These are phyloP conservation scores for Petunia axillaris DNA, from an alignment of 257 asterid genomes.

Conservation along the genomic window DNA sequence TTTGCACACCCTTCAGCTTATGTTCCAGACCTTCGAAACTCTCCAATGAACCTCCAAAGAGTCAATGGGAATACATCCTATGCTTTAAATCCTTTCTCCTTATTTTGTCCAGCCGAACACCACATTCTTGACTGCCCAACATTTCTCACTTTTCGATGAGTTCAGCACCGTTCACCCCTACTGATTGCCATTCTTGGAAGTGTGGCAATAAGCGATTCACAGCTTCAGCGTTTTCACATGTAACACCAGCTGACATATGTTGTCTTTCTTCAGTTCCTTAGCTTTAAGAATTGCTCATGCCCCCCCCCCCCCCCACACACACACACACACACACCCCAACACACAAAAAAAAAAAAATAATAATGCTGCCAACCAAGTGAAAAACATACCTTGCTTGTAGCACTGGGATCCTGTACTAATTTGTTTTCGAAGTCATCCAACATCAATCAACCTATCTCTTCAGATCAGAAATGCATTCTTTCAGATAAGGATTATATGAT, in stretches of 20 bases:
- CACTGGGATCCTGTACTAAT: not conserved
- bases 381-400: not conserved
- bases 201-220: constrained; percentile 1
- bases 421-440: not conserved
- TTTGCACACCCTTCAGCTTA: not conserved
- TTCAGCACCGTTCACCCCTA: not conserved
- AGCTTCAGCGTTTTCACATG: not conserved
- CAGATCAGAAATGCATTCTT: not conserved
- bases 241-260: not conserved
- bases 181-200: not conserved
- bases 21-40: not conserved
- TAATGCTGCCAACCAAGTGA: not conserved
- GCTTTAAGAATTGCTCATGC: not conserved
- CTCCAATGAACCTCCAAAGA: not conserved
- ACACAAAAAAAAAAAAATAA: too few species aligned
- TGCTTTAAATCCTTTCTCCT: not conserved
- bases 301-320: not conserved
- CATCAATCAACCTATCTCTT: not conserved
- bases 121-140: not conserved
- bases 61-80: not conserved
- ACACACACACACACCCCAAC: too few species aligned
- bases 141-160: not conserved
- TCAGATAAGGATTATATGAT: constrained; percentile 1
- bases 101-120: not conserved
- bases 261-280: too few species aligned